phyloP scores from a whole-genome alignment of 2,329 filamentous ascomycete genomes.

The Madurella fahalii region DNA sequence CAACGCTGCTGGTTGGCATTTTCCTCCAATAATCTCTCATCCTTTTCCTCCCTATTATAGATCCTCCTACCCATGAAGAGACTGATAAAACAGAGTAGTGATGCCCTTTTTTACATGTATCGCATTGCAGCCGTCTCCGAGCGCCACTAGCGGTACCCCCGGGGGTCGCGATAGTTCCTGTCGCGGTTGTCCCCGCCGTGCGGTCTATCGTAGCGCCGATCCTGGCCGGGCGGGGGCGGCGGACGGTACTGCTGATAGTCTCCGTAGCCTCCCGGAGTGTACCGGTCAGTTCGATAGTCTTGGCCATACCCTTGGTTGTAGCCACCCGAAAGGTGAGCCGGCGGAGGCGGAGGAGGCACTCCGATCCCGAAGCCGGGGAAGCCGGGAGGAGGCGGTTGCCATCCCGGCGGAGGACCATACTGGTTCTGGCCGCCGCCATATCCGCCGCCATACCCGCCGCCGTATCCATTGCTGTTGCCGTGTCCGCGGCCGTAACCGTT shows the following conservation, averaged over 20 bases:
- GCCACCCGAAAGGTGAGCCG: constrained; percentile 22
- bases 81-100: no score
- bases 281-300: constrained; percentile 12
- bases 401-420: constrained; percentile 26
- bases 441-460: constrained; percentile 13
- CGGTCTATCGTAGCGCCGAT: constrained; percentile 19
- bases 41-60: no score
- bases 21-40: neutral
- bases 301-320: constrained; percentile 18
- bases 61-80: no score
- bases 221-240: constrained; percentile 17
- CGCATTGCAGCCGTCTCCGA: neutral
- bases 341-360: constrained; percentile 44
- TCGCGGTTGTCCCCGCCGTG: constrained; percentile 9
- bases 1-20: neutral
- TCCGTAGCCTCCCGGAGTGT: constrained; percentile 5
- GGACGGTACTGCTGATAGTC: constrained; percentile 11
- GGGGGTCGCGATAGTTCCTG: constrained; percentile 17
- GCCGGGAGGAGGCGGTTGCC: constrained; percentile 41
- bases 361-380: constrained; percentile 40
- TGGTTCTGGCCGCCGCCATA: constrained; percentile 22
- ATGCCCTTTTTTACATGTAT: no score
- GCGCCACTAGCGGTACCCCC: constrained; percentile 17
- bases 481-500: constrained; percentile 18
- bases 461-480: constrained; percentile 1